These are phyloP conservation scores for Tetrapisispora fleetii DNA, from an alignment of 805 yeast species.

Conservation along the genomic window DNA sequence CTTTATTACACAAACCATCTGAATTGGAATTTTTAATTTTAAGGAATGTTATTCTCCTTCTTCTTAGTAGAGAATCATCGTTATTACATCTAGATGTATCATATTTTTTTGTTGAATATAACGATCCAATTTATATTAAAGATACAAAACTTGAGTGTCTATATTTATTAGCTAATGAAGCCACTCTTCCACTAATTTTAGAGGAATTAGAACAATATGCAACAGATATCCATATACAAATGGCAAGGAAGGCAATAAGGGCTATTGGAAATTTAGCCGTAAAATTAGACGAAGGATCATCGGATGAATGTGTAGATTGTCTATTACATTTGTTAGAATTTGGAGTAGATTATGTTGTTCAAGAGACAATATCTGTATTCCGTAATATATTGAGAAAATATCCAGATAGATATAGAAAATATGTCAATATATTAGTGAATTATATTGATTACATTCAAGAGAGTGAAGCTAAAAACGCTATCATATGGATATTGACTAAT, in stretches of 20 bases:
- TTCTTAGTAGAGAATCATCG: constrained; percentile 55
- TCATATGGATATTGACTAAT: constrained; percentile 80
- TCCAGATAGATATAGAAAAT: constrained; percentile 45
- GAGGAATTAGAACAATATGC: constrained; percentile 79
- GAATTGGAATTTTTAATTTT: constrained; percentile 78
- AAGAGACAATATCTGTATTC: constrained; percentile 69
- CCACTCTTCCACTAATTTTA: constrained; percentile 51
- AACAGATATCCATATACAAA: constrained; percentile 73
- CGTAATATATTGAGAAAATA: constrained; percentile 70
- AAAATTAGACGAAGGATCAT: constrained; percentile 48
- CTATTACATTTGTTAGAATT: constrained; percentile 50
- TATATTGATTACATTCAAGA: constrained; percentile 51
- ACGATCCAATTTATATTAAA: constrained; percentile 81
- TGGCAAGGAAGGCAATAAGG: constrained; percentile 78
- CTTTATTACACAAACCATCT: constrained; percentile 62
- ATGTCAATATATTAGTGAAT: constrained; percentile 34
- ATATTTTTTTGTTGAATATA: constrained; percentile 70
- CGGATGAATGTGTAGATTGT: constrained; percentile 53
- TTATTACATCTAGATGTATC: constrained; percentile 53
- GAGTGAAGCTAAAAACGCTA: constrained; percentile 66
- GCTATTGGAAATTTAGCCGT: constrained; percentile 87
- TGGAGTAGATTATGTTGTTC: constrained; percentile 64
- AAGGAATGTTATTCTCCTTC: constrained; percentile 66
- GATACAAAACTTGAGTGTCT: constrained; percentile 86
- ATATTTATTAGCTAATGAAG: constrained; percentile 61